Base-by-base conservation (phyloP, 495 filamentous ascomycete genomes). In the Clavariopsis aquatica region DNA sequence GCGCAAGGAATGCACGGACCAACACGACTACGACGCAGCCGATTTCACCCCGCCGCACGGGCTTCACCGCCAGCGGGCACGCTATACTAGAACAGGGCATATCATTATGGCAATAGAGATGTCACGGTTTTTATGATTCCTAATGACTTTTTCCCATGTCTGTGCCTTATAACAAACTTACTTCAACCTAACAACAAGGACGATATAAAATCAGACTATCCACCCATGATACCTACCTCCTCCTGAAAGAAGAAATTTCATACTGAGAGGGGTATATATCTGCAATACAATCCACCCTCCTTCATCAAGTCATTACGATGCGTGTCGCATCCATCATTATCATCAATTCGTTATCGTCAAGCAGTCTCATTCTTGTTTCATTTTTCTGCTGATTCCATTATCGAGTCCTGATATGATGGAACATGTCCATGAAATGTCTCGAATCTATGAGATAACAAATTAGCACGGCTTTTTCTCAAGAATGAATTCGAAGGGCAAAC, bases 251-350 rank as follows among this genome's bases (percentile, higher is more conserved):
- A 43, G 38, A 43, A 43, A 43, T 10, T 43, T 43, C 19, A 41
- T 51, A 43, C 22, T 41, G 58, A 67, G 66, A 66, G 57, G 67
- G 67, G 67, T 70, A 70, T 70, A 57, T 54, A 62, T n/a, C n/a
- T 53, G 41, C 51, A 63, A 62, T 52, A 53, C 52, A 62, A 29
- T 36, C 38, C 57, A 31, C 22, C 58, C 58, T 57, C 53, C 67
- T 6, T 63, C 53, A 57, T 62, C 31, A 12, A 51, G 15, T 57
- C 51, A 52, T 59, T 17, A 49, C 27, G 20, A 19, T 27, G 17
- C 49, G 27, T 61, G 1, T 28, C 23, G 22, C 22, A 34, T 58
- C 52, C 23, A 45, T 45, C 49, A 19, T 47, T 38, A 10, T 43
- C 43, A 53, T 66, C 26, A 49, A 43, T 26, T 70, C 59, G 47